Evolutionary conservation across 345 rosid genomes (phyloP).

Genomic region (Triadica sebifera): DNA sequence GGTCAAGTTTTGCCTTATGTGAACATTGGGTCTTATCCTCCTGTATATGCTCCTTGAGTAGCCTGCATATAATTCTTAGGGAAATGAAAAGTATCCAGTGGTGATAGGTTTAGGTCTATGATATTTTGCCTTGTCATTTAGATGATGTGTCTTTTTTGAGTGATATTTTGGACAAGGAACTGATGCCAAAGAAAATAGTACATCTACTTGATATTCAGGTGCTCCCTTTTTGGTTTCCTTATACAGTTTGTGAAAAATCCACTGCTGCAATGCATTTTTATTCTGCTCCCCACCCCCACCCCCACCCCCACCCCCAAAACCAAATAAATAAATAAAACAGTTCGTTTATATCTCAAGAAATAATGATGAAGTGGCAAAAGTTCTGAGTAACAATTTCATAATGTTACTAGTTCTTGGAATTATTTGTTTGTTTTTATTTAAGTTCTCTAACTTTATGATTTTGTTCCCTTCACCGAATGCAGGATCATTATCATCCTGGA

Average conservation of each 20-base stretch:
- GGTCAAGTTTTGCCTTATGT: background rate
- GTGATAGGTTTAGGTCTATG: background rate
- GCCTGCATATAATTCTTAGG: background rate
- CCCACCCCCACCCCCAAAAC: no score
- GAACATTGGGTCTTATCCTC: background rate
- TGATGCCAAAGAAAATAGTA: background rate
- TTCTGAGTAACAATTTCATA: background rate
- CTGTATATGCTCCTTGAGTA: background rate
- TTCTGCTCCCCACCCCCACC: background rate
- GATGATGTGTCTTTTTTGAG: background rate
- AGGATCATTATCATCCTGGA: constrained; percentile 72
- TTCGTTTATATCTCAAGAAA: background rate
- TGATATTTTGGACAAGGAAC: background rate
- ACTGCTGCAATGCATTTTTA: background rate
- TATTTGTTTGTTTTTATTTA: background rate
- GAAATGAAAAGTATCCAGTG: background rate
- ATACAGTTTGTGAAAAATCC: background rate
- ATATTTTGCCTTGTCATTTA: background rate
- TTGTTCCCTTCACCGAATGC: constrained; percentile 8
- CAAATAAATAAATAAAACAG: no score
- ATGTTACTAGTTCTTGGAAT: background rate
- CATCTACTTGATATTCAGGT: background rate
- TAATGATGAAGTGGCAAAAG: background rate
- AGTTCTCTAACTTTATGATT: constrained; percentile 2
- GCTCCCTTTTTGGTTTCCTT: background rate